phyloP scores from a whole-genome alignment of 2,329 filamentous ascomycete species.

The Cladophialophora yegresii region DNA sequence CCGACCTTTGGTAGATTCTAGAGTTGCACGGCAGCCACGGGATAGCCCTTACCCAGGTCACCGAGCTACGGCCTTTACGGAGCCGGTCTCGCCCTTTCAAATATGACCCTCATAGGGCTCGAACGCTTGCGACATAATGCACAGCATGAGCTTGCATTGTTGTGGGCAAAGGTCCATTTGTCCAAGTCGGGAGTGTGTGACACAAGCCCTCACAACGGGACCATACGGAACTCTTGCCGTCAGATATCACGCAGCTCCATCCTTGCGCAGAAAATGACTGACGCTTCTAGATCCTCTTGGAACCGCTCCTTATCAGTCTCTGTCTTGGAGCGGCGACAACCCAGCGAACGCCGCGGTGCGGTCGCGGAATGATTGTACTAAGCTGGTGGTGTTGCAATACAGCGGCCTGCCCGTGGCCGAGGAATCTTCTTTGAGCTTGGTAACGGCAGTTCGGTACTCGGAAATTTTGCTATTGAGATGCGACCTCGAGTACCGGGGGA shows the following conservation, averaged over 20 bases:
- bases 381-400: not conserved
- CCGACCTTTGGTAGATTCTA: not conserved
- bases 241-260: not conserved
- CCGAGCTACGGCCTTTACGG: not conserved
- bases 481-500: not conserved
- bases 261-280: not conserved
- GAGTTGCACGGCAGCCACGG: not conserved
- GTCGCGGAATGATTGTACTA: not conserved
- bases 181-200: not conserved
- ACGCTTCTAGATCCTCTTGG: not conserved
- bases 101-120: not conserved
- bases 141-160: not conserved
- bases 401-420: not conserved
- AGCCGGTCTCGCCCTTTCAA: not conserved
- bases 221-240: slow-evolving; percentile 1
- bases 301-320: not conserved
- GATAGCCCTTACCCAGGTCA: not conserved
- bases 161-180: not conserved
- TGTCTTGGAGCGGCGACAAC: not conserved
- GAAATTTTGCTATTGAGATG: not conserved
- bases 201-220: not conserved
- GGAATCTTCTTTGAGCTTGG: not conserved
- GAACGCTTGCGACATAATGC: not conserved
- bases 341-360: too few species aligned
- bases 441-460: not conserved